These are phyloP conservation scores for Juglanconis sp. DNA, from an alignment of 2,329 filamentous ascomycete genomes.

Conservation along the genomic window DNA sequence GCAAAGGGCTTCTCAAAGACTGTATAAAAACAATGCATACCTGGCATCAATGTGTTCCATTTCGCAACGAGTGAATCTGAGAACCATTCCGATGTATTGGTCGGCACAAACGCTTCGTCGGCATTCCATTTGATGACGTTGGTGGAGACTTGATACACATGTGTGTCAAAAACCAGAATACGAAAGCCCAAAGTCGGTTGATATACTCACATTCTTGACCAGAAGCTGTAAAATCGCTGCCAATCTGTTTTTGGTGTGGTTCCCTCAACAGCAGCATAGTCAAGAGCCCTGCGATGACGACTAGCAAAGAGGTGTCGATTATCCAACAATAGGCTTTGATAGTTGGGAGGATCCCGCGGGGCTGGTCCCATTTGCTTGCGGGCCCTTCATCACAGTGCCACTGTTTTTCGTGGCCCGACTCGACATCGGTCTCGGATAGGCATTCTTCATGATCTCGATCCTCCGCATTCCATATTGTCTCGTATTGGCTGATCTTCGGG, in stretches of 20 bases:
- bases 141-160: conserved; percentile 30
- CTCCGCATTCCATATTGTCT: conserved; percentile 24
- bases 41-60: conserved; percentile 40
- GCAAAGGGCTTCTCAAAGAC: background rate
- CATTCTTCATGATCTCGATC: conserved; percentile 28
- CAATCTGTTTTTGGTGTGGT: conserved; percentile 30
- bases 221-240: conserved; percentile 35
- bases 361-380: conserved; percentile 16
- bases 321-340: conserved; percentile 29
- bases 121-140: conserved; percentile 36
- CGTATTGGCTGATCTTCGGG: conserved; percentile 17
- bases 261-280: conserved; percentile 20
- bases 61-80: conserved; percentile 31
- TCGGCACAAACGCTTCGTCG: conserved; percentile 37
- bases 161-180: background rate
- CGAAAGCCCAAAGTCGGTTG: background rate
- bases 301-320: conserved; percentile 30
- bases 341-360: conserved; percentile 10
- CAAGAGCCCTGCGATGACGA: conserved; percentile 29
- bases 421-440: conserved; percentile 31
- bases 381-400: conserved; percentile 21
- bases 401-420: conserved; percentile 31
- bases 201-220: conserved; percentile 32
- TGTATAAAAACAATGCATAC: conserved; percentile 22
- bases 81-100: conserved; percentile 37